Evolutionary conservation across 2,329 filamentous ascomycete genomes (phyloP), one percentile per base, ranked within the genome.

Genomic region (Tolypocladium pustulatum): DNA sequence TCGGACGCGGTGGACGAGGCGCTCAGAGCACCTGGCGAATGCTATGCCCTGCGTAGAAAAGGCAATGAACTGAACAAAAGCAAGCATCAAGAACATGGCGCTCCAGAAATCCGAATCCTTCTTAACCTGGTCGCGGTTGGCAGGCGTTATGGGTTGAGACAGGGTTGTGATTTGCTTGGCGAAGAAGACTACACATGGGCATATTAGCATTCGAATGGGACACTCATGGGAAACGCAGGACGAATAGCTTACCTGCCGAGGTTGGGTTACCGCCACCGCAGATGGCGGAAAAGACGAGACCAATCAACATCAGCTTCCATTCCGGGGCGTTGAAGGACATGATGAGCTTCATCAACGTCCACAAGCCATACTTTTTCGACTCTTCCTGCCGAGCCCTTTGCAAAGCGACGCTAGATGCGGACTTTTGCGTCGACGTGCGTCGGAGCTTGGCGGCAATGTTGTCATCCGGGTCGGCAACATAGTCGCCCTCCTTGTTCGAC

Each of bases 1-100:
- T 65, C 94, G 85, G 1, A 93, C 90, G 25, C 91, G 86, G 69
- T 90, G 89, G 58, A 97, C 83, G 30, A 97, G 81, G 46, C 85
- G 82, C 75, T 96, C 90, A n/a, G 91, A 94, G 75, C 90, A 92
- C 67, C 85, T 86, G 22, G 91, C 92, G 65, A 97, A 92, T 2
- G 86, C 78, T 56, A 89, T 66, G 56, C 91, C 91, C 67, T 93
- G 88, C 7, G 76, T 72, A 25, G 81, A 72, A 65, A 88, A 91
- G 7, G 86, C 79, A 57, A 92, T 71, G 60, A 95, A 83, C 68
- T 89, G 83, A 12, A 88, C 84, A 57, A 91, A 72, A 3, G 85
- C 91, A 58, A 97, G 79, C 81, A 96, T 91, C 63, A 92, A 80
- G 72, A 88, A 96, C 91, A 96, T 96, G 66, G 86, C 76, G 59